Conservation (phyloP, 1,139 yeast genomes). For the Magnusiomyces ingens region DNA sequence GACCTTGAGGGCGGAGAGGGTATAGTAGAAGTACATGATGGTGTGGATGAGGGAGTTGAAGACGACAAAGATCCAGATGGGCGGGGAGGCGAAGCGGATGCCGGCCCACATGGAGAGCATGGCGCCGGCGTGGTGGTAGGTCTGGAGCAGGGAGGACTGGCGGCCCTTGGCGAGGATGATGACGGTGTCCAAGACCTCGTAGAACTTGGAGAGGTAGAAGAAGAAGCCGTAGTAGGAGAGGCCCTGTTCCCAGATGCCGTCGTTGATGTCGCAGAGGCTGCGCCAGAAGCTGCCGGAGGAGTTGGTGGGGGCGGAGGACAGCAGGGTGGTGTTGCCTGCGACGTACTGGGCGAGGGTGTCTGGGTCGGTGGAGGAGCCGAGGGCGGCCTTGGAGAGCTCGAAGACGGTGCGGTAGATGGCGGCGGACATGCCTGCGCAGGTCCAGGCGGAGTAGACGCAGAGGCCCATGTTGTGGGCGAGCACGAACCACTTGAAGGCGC, state of each 20-base stretch:
- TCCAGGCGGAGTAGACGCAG: conserved; percentile 65
- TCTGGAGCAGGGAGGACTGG: conserved; percentile 61
- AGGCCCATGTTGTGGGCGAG: conserved; percentile 56
- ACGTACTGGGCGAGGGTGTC: conserved; percentile 27
- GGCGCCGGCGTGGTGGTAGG: conserved; percentile 78
- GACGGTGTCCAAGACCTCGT: conserved; percentile 64
- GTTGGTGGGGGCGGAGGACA: conserved; percentile 9
- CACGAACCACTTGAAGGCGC: conserved; percentile 49
- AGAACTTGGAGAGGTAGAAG: conserved; percentile 66
- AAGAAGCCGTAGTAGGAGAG: conserved; percentile 57
- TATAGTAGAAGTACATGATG: conserved; percentile 68
- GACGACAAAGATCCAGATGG: conserved; percentile 76
- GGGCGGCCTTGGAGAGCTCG: conserved; percentile 18
- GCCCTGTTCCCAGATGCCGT: conserved; percentile 54
- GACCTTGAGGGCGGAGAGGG: conserved; percentile 55
- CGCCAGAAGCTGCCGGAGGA: conserved; percentile 43
- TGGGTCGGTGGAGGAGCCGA: conserved; percentile 11
- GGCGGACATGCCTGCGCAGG: conserved; percentile 58
- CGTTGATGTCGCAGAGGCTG: conserved; percentile 53
- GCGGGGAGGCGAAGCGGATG: conserved; percentile 62
- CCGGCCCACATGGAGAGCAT: conserved; percentile 85
- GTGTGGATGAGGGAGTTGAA: conserved; percentile 74
- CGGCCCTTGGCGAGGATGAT: conserved; percentile 64
- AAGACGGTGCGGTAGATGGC: conserved; percentile 39
- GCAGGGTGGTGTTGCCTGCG: conserved; percentile 24